These are phyloP conservation scores for Podosphaera aphanis DNA, from an alignment of 2,329 filamentous ascomycete genomes.

Conservation along the genomic window DNA sequence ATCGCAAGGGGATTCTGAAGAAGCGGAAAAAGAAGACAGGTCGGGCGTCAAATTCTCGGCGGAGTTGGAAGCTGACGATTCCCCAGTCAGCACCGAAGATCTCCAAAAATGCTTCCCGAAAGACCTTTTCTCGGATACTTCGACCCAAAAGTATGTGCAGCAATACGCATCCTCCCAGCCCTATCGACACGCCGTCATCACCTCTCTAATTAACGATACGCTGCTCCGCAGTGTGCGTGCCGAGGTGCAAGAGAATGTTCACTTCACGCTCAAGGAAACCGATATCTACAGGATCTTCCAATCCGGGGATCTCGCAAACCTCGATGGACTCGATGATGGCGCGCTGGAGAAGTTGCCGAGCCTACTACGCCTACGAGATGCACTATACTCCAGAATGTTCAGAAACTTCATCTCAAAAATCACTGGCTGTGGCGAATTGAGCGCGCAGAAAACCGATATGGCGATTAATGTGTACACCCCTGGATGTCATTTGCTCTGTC, in stretches of 20 bases:
- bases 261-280: slow-evolving; percentile 94
- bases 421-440: slow-evolving; percentile 66
- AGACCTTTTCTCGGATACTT: slow-evolving; percentile 37
- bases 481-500: slow-evolving; percentile 82
- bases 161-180: slow-evolving; percentile 41
- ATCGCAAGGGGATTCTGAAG: slow-evolving; percentile 20
- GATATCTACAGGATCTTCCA: slow-evolving; percentile 99
- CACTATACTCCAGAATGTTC: slow-evolving; percentile 76
- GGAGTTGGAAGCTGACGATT: slow-evolving; percentile 4
- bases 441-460: slow-evolving; percentile 92
- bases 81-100: slow-evolving; percentile 14
- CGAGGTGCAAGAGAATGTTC: slow-evolving; percentile 75
- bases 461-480: slow-evolving; percentile 97
- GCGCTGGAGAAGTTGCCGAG: slow-evolving; percentile 72
- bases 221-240: slow-evolving; percentile 68
- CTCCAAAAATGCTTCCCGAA: slow-evolving; percentile 29
- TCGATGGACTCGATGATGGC: slow-evolving; percentile 75
- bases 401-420: slow-evolving; percentile 71
- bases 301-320: slow-evolving; percentile 87
- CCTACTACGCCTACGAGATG: slow-evolving; percentile 76
- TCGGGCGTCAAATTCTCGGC: slow-evolving; percentile 12
- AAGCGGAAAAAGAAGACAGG: slow-evolving; percentile 26
- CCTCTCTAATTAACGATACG: slow-evolving; percentile 50
- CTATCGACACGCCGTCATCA: slow-evolving; percentile 86
- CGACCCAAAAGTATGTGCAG: slow-evolving; percentile 33